These are phyloP conservation scores for Agrocybe praecox DNA, from an alignment of 768 basidiomycete genomes.

Conservation along the genomic window DNA sequence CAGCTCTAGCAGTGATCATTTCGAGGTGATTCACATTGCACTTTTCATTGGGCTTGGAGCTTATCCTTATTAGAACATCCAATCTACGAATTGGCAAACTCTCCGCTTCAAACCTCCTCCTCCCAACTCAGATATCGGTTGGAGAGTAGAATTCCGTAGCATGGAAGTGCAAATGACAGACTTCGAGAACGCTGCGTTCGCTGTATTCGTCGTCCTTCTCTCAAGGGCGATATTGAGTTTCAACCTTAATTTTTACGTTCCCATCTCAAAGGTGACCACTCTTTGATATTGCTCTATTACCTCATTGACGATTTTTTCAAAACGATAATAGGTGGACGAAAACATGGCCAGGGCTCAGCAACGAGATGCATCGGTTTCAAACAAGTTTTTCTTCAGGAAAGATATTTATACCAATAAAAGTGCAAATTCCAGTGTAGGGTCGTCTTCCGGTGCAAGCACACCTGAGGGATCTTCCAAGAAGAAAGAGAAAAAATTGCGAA, in stretches of 20 bases:
- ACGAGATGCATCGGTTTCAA: constrained; percentile 72
- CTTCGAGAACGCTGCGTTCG: constrained; percentile 98
- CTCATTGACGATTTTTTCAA: not conserved
- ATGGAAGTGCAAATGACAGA: constrained; percentile 99
- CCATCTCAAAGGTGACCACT: constrained; percentile 83
- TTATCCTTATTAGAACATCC: constrained; percentile 72
- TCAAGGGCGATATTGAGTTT: constrained; percentile 92
- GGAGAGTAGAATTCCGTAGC: constrained; percentile 97
- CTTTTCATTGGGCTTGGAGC: not conserved
- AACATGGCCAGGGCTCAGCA: constrained; percentile 93
- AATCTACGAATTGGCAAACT: constrained; percentile 99
- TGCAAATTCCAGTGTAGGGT: constrained; percentile 43
- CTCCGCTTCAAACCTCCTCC: constrained; percentile 98
- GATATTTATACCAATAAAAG: constrained; percentile 68
- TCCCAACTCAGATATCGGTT: constrained; percentile 88
- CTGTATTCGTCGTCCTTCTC: constrained; percentile 91
- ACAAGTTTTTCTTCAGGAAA: constrained; percentile 90
- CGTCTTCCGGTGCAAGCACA: constrained; percentile 45
- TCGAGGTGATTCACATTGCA: constrained; percentile 65
- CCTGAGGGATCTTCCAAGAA: constrained; percentile 35
- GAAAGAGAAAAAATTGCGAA: constrained; percentile 70
- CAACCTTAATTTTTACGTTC: constrained; percentile 93
- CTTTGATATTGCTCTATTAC: not conserved
- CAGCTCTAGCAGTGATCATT: constrained; percentile 85
- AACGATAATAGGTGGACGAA: constrained; percentile 78